These are phyloP conservation scores for Biancaea sappan DNA, from an alignment of 306 rosid genomes.

Conservation along the genomic window DNA sequence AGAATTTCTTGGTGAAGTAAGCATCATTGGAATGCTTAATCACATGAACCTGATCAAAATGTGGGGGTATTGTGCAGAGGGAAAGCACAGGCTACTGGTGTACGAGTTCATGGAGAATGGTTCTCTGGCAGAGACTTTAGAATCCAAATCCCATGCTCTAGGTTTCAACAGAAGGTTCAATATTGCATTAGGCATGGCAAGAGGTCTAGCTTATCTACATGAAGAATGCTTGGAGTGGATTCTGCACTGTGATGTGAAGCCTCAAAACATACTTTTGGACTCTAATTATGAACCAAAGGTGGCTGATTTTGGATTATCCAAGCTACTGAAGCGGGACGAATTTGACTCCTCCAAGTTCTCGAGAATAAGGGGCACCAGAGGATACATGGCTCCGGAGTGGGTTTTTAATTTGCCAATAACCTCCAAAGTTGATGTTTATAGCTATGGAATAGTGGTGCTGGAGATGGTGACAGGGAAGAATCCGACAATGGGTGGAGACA, in stretches of 20 bases:
- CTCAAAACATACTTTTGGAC: slow-evolving; percentile 52
- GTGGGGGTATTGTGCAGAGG: slow-evolving; percentile 59
- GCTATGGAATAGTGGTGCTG: slow-evolving; percentile 64
- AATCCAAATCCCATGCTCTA: slow-evolving; percentile 20
- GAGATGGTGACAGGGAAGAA: slow-evolving; percentile 61
- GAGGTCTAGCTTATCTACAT: slow-evolving; percentile 56
- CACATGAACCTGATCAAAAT: slow-evolving; percentile 55
- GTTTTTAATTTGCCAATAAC: slow-evolving; percentile 55
- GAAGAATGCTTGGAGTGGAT: slow-evolving; percentile 67
- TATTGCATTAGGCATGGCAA: slow-evolving; percentile 52
- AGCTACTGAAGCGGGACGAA: slow-evolving; percentile 38
- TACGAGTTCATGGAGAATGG: slow-evolving; percentile 53
- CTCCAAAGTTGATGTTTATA: slow-evolving; percentile 71
- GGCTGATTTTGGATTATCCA: slow-evolving; percentile 52
- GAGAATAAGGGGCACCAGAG: slow-evolving; percentile 59
- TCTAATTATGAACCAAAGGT: slow-evolving; percentile 42
- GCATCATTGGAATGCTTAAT: slow-evolving; percentile 46
- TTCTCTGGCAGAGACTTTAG: slow-evolving; percentile 37
- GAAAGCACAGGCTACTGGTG: slow-evolving; percentile 50
- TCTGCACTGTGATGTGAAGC: slow-evolving; percentile 57
- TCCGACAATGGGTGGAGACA: not conserved
- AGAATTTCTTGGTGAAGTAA: slow-evolving; percentile 53
- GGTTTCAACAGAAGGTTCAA: slow-evolving; percentile 40
- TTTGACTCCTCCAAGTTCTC: slow-evolving; percentile 32
- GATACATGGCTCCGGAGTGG: slow-evolving; percentile 82